Base-by-base conservation (phyloP, 2,329 filamentous ascomycete genomes). In the Chrysoporthe deuterocubensis region DNA sequence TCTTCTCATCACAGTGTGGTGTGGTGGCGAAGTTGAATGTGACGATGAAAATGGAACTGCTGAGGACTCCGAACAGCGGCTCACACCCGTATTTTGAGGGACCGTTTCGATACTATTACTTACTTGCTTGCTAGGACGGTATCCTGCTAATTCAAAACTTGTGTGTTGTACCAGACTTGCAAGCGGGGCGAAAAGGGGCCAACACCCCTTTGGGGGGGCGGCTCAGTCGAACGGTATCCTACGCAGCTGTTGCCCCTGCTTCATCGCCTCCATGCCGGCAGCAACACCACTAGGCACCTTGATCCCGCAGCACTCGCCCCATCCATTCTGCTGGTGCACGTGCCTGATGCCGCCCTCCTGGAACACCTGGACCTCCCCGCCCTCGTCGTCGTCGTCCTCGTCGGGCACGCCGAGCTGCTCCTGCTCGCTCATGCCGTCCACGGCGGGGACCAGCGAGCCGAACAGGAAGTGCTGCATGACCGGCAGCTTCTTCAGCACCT, bases 381-480 rank as follows among this genome's bases (percentile, higher is more conserved):
- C 84, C 8, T 76, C 80, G 64, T 84, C 84, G 59, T 82, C 82
- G 0, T 77, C 78, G 69, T 87, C 85, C 54, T 84, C 82, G 4
- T 77, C 77, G 2, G 76, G 75, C 4, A 78, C 74, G n/a, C 81
- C 84, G 0, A 80, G 79, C 59, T 88, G 85, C 37, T 81, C 40
- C 73, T 89, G 87, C 59, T 83, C 85, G 70, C 88, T 92, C 96
- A 99, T 98, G 1, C 88, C 92, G 32, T 93, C 88, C 0, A 85
- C 88, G 0, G 95, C 93, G 0, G 93, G 90, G 1, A 99, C 85
- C 62, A 99, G 79, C 9, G 89, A 91, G 0, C 96, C 96, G 75
- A 99, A 99, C 65, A 99, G 76, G 74, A 99, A 99, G 78, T 99
- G 96, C 80, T 99, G 96, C 94, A 98, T 98, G 56, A 99, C 95